Base-by-base conservation (phyloP, 169 alveolate species). In the Amoebophrya sp. region DNA sequence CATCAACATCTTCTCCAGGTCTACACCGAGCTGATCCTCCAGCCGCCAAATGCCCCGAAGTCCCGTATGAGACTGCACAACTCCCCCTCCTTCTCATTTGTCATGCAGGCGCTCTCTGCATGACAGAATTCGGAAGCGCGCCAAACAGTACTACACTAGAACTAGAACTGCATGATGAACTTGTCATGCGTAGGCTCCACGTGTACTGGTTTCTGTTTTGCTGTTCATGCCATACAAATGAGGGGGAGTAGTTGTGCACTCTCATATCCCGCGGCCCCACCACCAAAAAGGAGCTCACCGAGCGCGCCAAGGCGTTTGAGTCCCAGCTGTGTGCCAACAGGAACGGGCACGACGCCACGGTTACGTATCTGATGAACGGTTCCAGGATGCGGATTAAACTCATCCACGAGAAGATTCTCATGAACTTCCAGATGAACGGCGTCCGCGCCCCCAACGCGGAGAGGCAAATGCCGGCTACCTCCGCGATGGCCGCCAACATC, bases 361-460 rank as follows among this genome's bases (percentile, higher is more conserved):
- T 66, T n/a, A 12, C 83, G 35, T 66, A 66, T 25, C 12, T 66
- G 35, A 66, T 66, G 83, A 66, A 66, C 35, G 83, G 83, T 7
- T 66, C 83, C 10, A 2, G 83, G 29, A 66, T 66, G 83, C 83
- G 83, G 29, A 2, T 66, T 2, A 18, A n/a, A 25, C 83, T 66
- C 38, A 25, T n/a, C 35, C 29, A 66, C 83, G 83, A 66, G 32
- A 66, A 66, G 83, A 66, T 66, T 25, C 29, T 1, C 38, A 0
- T 66, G 35, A 66, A 7, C 35, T 66, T 66, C 83, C 83, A 66
- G 83, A 66, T 66, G 83, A 66, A 66, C 32, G 83, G 83, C 32
- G 32, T 66, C 38, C 83, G 83, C 83, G 83, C 83, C 7, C 83
- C 83, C 29, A 66, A 66, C 35, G 83, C 83, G 35, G 83, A 66